These are phyloP conservation scores for Pezicula neosporulosa DNA, from an alignment of 2,329 filamentous ascomycete genomes.

Conservation along the genomic window DNA sequence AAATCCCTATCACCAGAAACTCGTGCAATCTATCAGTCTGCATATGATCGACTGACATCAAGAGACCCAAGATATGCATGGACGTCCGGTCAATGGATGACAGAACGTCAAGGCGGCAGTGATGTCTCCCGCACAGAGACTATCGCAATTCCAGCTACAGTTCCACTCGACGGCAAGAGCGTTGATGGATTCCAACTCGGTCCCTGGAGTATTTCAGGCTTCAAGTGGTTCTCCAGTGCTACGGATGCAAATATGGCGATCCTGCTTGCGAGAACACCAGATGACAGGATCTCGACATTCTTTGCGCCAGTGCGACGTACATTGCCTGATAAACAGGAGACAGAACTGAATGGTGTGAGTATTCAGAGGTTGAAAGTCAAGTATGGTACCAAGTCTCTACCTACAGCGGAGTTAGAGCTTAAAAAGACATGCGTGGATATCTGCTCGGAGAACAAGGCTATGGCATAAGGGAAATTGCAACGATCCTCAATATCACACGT, in stretches of 20 bases:
- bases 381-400: conserved; percentile 64
- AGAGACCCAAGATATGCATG: conserved; percentile 50
- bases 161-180: conserved; percentile 23
- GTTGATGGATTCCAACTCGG: conserved; percentile 39
- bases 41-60: conserved; percentile 50
- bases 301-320: conserved; percentile 56
- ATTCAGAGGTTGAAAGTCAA: conserved; percentile 72
- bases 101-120: conserved; percentile 64
- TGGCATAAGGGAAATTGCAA: conserved; percentile 65
- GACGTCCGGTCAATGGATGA: conserved; percentile 80
- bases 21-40: conserved; percentile 45
- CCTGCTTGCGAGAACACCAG: conserved; percentile 55
- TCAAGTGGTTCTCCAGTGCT: conserved; percentile 70
- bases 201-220: conserved; percentile 59
- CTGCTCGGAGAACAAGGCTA: conserved; percentile 63
- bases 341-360: conserved; percentile 60
- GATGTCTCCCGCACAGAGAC: conserved; percentile 69
- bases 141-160: conserved; percentile 36
- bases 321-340: conserved; percentile 14
- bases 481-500: conserved; percentile 65
- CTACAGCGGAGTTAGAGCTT: conserved; percentile 70
- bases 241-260: conserved; percentile 64
- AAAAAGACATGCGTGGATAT: conserved; percentile 57
- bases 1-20: conserved; percentile 24
- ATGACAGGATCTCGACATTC: conserved; percentile 55